A percentile compares a stretch with the other conserved stretches of the same genome.
phyloP scores from a whole-genome alignment of 441 rosid species.

The Flueggea neowawraea region DNA sequence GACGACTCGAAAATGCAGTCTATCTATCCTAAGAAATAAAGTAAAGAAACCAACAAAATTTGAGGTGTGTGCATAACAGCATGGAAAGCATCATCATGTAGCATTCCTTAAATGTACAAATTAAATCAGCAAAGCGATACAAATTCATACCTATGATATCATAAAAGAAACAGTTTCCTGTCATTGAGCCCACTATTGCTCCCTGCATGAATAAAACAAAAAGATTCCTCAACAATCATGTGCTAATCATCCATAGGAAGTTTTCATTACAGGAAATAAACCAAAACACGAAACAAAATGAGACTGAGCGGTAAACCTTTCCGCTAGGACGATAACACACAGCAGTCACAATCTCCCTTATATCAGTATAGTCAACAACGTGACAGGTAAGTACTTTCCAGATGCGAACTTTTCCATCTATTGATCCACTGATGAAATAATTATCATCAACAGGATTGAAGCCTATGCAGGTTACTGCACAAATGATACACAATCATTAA shows the following conservation, averaged over 20 bases:
- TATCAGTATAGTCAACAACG: constrained; percentile 83
- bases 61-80: too few species aligned
- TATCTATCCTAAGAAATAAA: too few species aligned
- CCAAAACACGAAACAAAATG: background rate
- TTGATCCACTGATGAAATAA: constrained; percentile 89
- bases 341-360: constrained; percentile 82
- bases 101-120: background rate
- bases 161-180: constrained; percentile 76
- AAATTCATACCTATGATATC: constrained; percentile 54
- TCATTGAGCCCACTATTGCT: constrained; percentile 71
- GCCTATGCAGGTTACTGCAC: constrained; percentile 86
- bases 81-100: too few species aligned
- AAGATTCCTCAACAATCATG: background rate
- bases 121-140: background rate
- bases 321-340: constrained; percentile 89
- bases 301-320: constrained; percentile 42
- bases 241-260: background rate
- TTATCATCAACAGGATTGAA: constrained; percentile 88
- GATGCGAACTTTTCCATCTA: constrained; percentile 96
- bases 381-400: constrained; percentile 68
- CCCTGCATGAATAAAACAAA: constrained; percentile 48
- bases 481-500: background rate
- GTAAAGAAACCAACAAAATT: too few species aligned
- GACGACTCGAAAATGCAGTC: background rate
- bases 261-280: constrained; percentile 1